Conservation (phyloP, 1,139 yeast genomes). For the Meyerozyma carpophila region DNA sequence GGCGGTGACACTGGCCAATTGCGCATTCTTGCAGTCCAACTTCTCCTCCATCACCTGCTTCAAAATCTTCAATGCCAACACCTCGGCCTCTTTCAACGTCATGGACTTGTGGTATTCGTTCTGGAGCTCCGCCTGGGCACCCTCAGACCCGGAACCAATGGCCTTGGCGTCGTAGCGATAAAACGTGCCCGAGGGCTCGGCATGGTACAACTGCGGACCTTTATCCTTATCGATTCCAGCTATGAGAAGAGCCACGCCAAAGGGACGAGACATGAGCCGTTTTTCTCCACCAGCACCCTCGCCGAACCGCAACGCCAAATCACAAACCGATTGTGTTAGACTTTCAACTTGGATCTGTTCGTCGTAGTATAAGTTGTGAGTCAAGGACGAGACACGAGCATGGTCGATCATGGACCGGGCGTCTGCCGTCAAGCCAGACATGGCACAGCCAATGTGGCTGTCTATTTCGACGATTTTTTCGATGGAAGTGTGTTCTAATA, state of each 20-base stretch:
- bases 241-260: slow-evolving; percentile 94
- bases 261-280: slow-evolving; percentile 96
- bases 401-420: slow-evolving; percentile 98
- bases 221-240: slow-evolving; percentile 92
- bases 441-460: slow-evolving; percentile 93
- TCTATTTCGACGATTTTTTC: slow-evolving; percentile 97
- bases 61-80: slow-evolving; percentile 79
- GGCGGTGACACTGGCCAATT: slow-evolving; percentile 85
- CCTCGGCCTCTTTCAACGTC: slow-evolving; percentile 92
- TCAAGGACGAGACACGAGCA: slow-evolving; percentile 87
- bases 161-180: slow-evolving; percentile 98
- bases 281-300: slow-evolving; percentile 98
- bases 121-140: slow-evolving; percentile 97
- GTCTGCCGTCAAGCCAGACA: slow-evolving; percentile 98
- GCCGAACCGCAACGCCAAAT: slow-evolving; percentile 93
- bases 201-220: slow-evolving; percentile 95
- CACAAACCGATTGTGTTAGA: slow-evolving; percentile 94
- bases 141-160: slow-evolving; percentile 97
- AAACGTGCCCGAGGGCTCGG: slow-evolving; percentile 99
- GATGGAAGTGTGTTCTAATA: slow-evolving; percentile 87
- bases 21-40: slow-evolving; percentile 92
- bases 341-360: slow-evolving; percentile 92
- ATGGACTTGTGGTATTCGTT: slow-evolving; percentile 93
- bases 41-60: slow-evolving; percentile 99
- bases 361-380: slow-evolving; percentile 85